Base-by-base conservation (phyloP, 139 green algal species). In the Marvania coccoides region DNA sequence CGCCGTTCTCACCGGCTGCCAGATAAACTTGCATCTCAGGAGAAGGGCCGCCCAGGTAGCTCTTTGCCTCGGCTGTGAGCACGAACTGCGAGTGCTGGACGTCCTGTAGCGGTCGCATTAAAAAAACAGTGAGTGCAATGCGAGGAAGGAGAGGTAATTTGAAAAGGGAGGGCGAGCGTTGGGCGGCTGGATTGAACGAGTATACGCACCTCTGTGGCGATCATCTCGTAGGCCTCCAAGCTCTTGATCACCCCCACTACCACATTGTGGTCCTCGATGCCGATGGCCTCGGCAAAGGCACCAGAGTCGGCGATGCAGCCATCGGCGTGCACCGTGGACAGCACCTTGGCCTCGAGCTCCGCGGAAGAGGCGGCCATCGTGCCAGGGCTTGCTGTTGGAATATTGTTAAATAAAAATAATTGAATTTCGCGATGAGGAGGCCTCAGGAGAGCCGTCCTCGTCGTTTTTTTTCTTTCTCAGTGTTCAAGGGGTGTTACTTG, bases 21-120 rank as follows among this genome's bases (percentile, higher is more conserved):
- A 71, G 64, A 67, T 95, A 96, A 5, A 96, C 79, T 64, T 94
- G 86, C 2, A 67, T 87, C 69, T 99, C 94, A 14, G 94, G 89
- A 1, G 87, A 90, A 4, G 83, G 88, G 8, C 56, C 58, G 1
- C 40, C 61, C 14, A 93, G 33, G 71, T 93, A 97, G 1, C 19
- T 34, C 51, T 82, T 13, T 1, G 78, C 85, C 60, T 98, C 91
- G 2, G 79, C 76, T 0, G 87, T 96, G n/a, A 98, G 78, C 3
- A 61, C 72, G 36, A 76, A 87, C 38, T 70, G 62, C 13, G 71
- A 85, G 62, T 92, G 85, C 19, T 83, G 72, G 12, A 90, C 76
- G 26, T 90, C 87, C 87, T 96, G 79, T n/a, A 75, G 31, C n/a
- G n/a, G n/a, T n/a, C n/a, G n/a, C n/a, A n/a, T n/a, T n/a, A n/a